phyloP scores from a whole-genome alignment of 2,329 filamentous ascomycete genomes.

The Diaporthe velutina region DNA sequence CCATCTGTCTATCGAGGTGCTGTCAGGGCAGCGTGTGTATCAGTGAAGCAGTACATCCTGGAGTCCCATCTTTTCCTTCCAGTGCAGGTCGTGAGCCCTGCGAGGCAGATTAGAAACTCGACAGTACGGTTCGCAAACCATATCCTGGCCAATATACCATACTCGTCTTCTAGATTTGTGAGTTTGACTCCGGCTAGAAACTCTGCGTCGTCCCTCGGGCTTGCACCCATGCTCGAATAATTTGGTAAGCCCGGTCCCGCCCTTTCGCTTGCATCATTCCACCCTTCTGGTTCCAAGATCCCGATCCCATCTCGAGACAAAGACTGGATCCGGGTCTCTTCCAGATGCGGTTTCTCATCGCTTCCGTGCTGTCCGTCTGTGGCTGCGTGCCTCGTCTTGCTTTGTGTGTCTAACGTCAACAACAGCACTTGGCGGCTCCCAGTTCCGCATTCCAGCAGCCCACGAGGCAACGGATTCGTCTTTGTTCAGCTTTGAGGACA shows the following conservation, averaged over 20 bases:
- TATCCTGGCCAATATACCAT: neutral
- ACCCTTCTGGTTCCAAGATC: slow-evolving; percentile 19
- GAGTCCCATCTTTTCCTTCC: neutral
- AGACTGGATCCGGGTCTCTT: slow-evolving; percentile 19
- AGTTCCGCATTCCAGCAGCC: slow-evolving; percentile 15
- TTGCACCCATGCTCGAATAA: neutral
- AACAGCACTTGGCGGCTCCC: slow-evolving; percentile 4
- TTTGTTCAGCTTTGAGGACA: slow-evolving; percentile 12
- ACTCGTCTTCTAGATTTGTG: neutral
- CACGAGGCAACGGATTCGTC: slow-evolving; percentile 10
- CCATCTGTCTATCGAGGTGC: slow-evolving; percentile 1
- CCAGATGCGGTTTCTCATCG: slow-evolving; percentile 11
- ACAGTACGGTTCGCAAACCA: neutral
- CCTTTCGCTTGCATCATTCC: slow-evolving; percentile 25
- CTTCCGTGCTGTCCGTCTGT: neutral
- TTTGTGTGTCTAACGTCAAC: slow-evolving; percentile 29
- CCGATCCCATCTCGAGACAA: slow-evolving; percentile 6
- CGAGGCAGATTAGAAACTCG: neutral
- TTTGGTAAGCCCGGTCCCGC: slow-evolving; percentile 27
- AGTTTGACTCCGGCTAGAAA: neutral
- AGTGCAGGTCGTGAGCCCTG: neutral
- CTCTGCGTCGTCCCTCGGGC: neutral
- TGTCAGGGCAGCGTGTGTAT: neutral
- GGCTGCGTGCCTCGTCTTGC: slow-evolving; percentile 10
- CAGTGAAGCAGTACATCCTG: neutral